Base-by-base conservation (phyloP, 148 eudicot genomes). In the Chenopodium berlandieri region DNA sequence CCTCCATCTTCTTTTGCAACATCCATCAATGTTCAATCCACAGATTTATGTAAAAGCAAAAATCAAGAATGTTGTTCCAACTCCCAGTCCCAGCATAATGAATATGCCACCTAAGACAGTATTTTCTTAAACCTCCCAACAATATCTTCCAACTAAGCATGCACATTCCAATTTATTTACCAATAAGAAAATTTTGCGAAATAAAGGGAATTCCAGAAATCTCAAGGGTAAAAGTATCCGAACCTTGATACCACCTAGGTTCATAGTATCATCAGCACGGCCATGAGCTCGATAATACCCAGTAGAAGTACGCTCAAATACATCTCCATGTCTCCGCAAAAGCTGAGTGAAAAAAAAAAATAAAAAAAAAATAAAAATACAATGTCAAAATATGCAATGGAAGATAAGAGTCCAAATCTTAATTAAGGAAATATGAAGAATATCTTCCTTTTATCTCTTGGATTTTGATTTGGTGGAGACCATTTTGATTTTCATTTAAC, bases 161-260 rank as follows among this genome's bases (percentile, higher is more conserved):
- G 40, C 37, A 50, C n/a, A 25, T 75, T 23, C 63, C 23, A 16
- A 19, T 7, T 5, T 0, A 25, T 27, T 37, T 9, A 19, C 17
- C n/a, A 65, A 30, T 30, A 7, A 44, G 52, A 71, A 56, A 67
- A 40, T 3, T 56, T 71, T 40, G 69, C 23, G 0, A 10, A 4
- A 71, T 14, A 48, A 67, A 48, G 9, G 50, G 46, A 32, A 11
- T 37, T 56, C 60, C 37, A 73, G 56, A 79, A 6, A 68, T 27
- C 20, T 74, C 14, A 54, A 70, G 30, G 76, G 37, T 7, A 54
- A 27, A 3, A 13, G 40, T 31, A 22, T 10, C 1, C 88, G 80
- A 56, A 96, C 99, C 98, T 96, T 96, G 79, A 96, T 92, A 71
- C 99, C 99, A 73, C 99, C 99, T 79, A 96, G 92, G 87, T 96